Base-by-base conservation (phyloP, 805 yeast genomes). In the Candida caryicola region DNA sequence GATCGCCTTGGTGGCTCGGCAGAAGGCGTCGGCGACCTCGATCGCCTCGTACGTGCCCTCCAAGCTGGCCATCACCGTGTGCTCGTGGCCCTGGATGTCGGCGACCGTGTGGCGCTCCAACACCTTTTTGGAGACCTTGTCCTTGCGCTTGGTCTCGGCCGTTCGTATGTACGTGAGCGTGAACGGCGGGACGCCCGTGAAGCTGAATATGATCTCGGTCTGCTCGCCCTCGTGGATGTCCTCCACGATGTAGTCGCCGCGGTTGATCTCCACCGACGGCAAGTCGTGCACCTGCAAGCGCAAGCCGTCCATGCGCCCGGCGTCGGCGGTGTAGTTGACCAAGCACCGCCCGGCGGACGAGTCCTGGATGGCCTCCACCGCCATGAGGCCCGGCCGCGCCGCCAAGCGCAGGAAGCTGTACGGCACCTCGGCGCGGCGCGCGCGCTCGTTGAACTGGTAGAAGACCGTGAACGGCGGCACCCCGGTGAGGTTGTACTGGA, bases 41-140 rank as follows among this genome's bases (percentile, higher is more conserved):
- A 88, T 76, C 4, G 97, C 97, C 60, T 90, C 96, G 55, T 93
- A 93, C 3, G 87, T 83, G 32, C 99, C 99, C 59, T 90, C 96
- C 47, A 87, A 65, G 49, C 86, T 84, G 2, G 95, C 91, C 53
- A 73, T 66, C 5, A 86, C 82, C 37, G 79, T 73, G 56, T 87
- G 80, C 50, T 81, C 85, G 52, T 79, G 66, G 2, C 76, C 82
- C 62, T 76, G 66, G 31, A 93, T 86, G 46, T 83, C 82, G 38
- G 83, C 86, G 26, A 87, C 76, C 10, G 81, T 79, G 45, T 79
- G 59, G 51, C 75, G 64, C 51, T 79, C 75, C 10, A 74, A 69
- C 38, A 46, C 50, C 27, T 61, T 52, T 25, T 53, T 57, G 18
- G 18, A 27, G 16, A 43, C 41, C 33, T 44, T 46, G 43, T 55